These are phyloP conservation scores for Coemansia sp. DNA, from an alignment of 371 early-diverging fungal genomes.

Conservation along the genomic window DNA sequence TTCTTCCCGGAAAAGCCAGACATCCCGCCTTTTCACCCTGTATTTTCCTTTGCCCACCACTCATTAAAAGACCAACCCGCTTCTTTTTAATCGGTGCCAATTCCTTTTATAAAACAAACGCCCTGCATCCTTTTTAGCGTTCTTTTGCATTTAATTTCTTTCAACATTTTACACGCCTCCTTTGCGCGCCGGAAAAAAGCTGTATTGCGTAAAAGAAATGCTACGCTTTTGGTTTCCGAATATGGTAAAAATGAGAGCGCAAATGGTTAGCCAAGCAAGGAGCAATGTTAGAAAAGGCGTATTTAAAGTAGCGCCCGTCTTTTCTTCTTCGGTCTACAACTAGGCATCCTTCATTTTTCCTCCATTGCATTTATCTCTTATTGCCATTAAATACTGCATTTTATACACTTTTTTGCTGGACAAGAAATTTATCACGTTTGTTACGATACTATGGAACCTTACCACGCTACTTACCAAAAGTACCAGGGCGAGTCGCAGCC, in stretches of 20 bases:
- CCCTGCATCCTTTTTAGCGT: background rate
- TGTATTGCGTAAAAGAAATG: background rate
- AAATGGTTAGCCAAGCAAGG: background rate
- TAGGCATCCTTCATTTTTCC: background rate
- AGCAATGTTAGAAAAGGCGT: background rate
- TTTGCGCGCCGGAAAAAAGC: background rate
- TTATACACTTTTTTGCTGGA: background rate
- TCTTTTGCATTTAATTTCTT: background rate
- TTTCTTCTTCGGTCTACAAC: background rate
- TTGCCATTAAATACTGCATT: slow-evolving; percentile 2
- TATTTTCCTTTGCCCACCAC: background rate
- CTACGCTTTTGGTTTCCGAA: background rate
- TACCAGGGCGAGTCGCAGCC: background rate
- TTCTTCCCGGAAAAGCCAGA: background rate
- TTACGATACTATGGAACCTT: slow-evolving; percentile 13
- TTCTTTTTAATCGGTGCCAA: background rate
- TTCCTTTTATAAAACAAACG: background rate
- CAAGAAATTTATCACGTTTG: background rate
- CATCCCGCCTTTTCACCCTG: background rate
- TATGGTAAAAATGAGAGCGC: background rate
- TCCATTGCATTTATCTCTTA: slow-evolving; percentile 3
- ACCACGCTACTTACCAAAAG: slow-evolving; percentile 20
- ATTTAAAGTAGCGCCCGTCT: background rate
- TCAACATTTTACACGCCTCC: background rate
- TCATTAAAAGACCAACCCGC: background rate